phyloP scores from a whole-genome alignment of 108 stramenopile genomes.

The Nitzschia inconspicua region DNA sequence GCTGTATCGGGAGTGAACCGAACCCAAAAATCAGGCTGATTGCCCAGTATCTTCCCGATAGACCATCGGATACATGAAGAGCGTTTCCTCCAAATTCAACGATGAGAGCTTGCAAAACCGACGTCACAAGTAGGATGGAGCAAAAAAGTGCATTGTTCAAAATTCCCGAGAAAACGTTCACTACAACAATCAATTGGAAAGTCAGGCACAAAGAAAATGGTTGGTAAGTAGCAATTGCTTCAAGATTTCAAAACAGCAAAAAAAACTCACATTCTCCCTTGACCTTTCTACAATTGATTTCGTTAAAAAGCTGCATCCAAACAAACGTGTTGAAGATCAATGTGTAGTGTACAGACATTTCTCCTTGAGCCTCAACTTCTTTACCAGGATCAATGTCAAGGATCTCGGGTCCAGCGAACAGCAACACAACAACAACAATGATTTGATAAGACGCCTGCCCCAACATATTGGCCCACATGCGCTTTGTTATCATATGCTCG shows the following conservation, averaged over 20 bases:
- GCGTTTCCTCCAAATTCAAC: constrained; percentile 88
- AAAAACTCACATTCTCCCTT: constrained; percentile 66
- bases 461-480: constrained; percentile 92
- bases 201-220: neutral
- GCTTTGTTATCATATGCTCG: constrained; percentile 75
- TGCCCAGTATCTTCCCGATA: constrained; percentile 43
- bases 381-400: constrained; percentile 56
- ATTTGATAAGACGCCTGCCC: constrained; percentile 89
- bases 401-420: constrained; percentile 58
- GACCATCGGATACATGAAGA: constrained; percentile 62
- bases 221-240: neutral
- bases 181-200: constrained; percentile 21
- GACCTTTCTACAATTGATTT: constrained; percentile 89
- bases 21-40: constrained; percentile 46
- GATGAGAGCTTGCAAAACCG: constrained; percentile 84
- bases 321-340: constrained; percentile 97
- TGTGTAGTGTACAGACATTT: constrained; percentile 82
- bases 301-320: constrained; percentile 97
- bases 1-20: constrained; percentile 62
- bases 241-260: neutral
- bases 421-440: constrained; percentile 60
- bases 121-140: constrained; percentile 72
- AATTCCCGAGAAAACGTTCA: constrained; percentile 82
- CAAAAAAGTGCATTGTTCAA: constrained; percentile 79
- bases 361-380: constrained; percentile 36